Conservation (phyloP, 768 basidiomycete species). For the Stropharia rugosoannulata region DNA sequence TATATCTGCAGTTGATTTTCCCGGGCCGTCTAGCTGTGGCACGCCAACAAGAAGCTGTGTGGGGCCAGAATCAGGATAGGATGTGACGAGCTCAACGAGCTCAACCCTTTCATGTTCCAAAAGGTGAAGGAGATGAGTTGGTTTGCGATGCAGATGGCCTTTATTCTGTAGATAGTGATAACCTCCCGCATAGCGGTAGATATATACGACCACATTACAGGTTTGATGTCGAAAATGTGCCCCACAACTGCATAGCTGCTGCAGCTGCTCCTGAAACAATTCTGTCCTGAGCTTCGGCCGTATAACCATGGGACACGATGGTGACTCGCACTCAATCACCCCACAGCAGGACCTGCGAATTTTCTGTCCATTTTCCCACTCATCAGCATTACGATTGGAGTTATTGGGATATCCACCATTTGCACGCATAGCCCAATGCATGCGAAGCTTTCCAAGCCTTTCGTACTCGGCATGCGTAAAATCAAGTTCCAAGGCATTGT, state of each 20-base stretch:
- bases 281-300: background rate
- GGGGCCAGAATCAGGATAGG: slow-evolving; percentile 12
- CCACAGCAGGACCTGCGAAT: background rate
- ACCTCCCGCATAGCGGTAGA: background rate
- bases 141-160: background rate
- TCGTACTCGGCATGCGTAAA: background rate
- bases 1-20: slow-evolving; percentile 22
- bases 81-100: slow-evolving; percentile 12
- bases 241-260: background rate
- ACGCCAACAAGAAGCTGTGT: slow-evolving; percentile 20
- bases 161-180: slow-evolving; percentile 2
- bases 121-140: slow-evolving; percentile 6
- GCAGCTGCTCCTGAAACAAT: background rate
- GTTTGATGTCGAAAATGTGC: background rate
- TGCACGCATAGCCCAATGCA: background rate
- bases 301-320: background rate
- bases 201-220: background rate
- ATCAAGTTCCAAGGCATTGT: background rate
- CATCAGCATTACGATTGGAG: background rate
- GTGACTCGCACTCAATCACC: background rate
- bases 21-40: slow-evolving; percentile 18
- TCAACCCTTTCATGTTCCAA: background rate
- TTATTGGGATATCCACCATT: background rate
- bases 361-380: background rate
- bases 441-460: background rate